Base-by-base conservation (phyloP, 495 filamentous ascomycete species). In the Talaromyces trachyspermus region DNA sequence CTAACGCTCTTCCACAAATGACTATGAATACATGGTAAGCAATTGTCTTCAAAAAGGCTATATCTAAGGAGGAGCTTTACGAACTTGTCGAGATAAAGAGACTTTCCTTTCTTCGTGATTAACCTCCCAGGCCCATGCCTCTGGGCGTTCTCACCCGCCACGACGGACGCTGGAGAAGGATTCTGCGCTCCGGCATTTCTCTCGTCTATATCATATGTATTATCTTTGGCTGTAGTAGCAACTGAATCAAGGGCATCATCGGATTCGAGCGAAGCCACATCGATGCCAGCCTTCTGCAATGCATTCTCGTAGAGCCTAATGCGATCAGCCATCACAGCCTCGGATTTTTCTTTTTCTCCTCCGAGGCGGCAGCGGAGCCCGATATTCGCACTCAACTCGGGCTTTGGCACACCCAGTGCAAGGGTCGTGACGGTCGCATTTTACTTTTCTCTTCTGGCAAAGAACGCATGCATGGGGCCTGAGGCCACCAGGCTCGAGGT, bases 361-460 rank as follows among this genome's bases (percentile, higher is more conserved):
- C 19, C 74, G 60, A 18, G 78, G 77, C 2, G 72, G 72, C 35
- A 75, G 70, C 15, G 77, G 76, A 49, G 71, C 68, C 14, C 75
- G 68, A 25, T 76, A 70, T 4, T 75, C 66, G 50, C 78, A 83
- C 40, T 76, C 72, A 40, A 72, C 68, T 24, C 66, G 55, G 48
- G 76, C 71, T 65, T 78, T 81, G 61, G 75, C 57, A 52, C 79
- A 81, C 63, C 77, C 78, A 48, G 75, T 70, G 50, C 79, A 81
- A 24, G 78, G 79, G 52, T 78, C 73, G 48, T 68, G 69, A 57
- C 74, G 72, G 59, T 81, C 77, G 58, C 79, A 83, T 36, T 75
- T 74, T 29, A 81, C 79, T 60, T 83, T 83, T 32, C 79, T 68
- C 54, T 76, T 75, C 49, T 80, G 76, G 54, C 79, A 82, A 35